Evolutionary conservation across 805 yeast genomes (phyloP).

Genomic region (Cyberlindnera maclurae): DNA sequence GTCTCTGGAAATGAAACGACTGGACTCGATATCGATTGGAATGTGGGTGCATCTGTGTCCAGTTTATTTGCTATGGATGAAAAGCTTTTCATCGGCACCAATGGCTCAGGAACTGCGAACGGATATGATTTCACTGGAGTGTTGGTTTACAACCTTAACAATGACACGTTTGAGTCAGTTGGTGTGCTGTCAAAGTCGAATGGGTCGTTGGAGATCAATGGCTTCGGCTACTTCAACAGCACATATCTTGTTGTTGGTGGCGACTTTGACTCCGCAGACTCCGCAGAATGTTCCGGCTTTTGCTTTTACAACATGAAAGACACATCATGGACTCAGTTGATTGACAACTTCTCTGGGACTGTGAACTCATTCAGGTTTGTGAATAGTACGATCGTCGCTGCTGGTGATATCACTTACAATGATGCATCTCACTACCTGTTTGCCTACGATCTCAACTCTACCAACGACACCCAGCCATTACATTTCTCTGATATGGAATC

Average conservation of each 20-base stretch:
- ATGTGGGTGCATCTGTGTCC: slow-evolving; percentile 12
- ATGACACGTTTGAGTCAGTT: slow-evolving; percentile 17
- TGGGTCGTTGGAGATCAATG: slow-evolving; percentile 29
- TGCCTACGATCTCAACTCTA: slow-evolving; percentile 44
- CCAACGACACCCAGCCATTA: slow-evolving; percentile 22
- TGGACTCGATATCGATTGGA: slow-evolving; percentile 25
- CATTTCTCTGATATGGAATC: slow-evolving; percentile 15
- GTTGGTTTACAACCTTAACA: slow-evolving; percentile 42
- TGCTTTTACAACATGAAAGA: slow-evolving; percentile 57
- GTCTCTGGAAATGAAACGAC: slow-evolving; percentile 21
- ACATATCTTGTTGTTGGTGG: slow-evolving; percentile 66
- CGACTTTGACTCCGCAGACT: slow-evolving; percentile 44
- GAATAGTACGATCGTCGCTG: slow-evolving; percentile 33
- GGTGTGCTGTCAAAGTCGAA: slow-evolving; percentile 21
- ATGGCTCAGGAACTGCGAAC: slow-evolving; percentile 29
- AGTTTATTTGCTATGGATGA: slow-evolving; percentile 14
- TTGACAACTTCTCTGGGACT: slow-evolving; percentile 39
- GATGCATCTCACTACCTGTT: slow-evolving; percentile 34
- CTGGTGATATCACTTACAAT: slow-evolving; percentile 47
- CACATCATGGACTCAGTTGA: slow-evolving; percentile 44
- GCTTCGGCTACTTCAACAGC: slow-evolving; percentile 27
- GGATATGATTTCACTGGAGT: slow-evolving; percentile 36
- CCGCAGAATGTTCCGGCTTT: slow-evolving; percentile 49
- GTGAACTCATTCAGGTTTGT: slow-evolving; percentile 48
- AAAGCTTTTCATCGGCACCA: slow-evolving; percentile 36